Percentiles rank a stretch among this genome's conserved stretches.
These are phyloP conservation scores for Peribolospora baueri DNA, from an alignment of 768 basidiomycete genomes.

Conservation along the genomic window DNA sequence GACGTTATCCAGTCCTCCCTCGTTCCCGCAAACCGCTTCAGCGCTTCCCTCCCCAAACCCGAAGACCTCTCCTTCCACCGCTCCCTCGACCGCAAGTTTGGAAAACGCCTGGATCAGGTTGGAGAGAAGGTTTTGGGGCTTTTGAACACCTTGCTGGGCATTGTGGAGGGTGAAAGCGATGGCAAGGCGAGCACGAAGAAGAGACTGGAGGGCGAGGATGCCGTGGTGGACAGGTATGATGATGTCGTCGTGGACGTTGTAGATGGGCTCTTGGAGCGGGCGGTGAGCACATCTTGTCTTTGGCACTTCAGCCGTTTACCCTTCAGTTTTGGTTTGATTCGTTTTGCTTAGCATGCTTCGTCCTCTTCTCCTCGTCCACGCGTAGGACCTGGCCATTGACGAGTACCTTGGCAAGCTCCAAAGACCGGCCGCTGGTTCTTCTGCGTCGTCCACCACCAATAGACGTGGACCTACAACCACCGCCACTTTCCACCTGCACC, in stretches of 20 bases:
- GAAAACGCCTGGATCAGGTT: slow-evolving; percentile 42
- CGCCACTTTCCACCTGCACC: no score
- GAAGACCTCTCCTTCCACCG: slow-evolving; percentile 69
- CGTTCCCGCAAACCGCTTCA: no score
- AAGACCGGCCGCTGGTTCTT: slow-evolving; percentile 14
- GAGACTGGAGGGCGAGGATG: slow-evolving; percentile 41
- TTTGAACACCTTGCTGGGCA: slow-evolving; percentile 36
- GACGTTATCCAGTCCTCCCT: no score
- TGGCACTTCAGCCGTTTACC: slow-evolving; percentile 11
- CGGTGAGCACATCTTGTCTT: slow-evolving; percentile 36
- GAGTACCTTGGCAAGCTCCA: slow-evolving; percentile 24
- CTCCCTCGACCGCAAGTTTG: slow-evolving; percentile 49
- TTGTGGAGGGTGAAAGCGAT: slow-evolving; percentile 6
- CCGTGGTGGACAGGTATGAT: slow-evolving; percentile 62
- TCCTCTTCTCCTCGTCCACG: slow-evolving; percentile 8
- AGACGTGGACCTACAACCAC: no score
- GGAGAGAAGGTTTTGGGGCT: slow-evolving; percentile 41
- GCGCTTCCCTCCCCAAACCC: slow-evolving; percentile 22
- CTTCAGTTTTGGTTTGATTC: background rate
- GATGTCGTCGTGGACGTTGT: slow-evolving; percentile 52
- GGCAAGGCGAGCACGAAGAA: slow-evolving; percentile 31
- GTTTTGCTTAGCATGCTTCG: slow-evolving; percentile 20
- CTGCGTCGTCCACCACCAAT: no score
- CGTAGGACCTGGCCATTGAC: background rate
- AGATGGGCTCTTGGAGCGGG: slow-evolving; percentile 62